phyloP scores from a whole-genome alignment of 1,284 basidiomycete genomes.

The Sporisorium scitamineum region DNA sequence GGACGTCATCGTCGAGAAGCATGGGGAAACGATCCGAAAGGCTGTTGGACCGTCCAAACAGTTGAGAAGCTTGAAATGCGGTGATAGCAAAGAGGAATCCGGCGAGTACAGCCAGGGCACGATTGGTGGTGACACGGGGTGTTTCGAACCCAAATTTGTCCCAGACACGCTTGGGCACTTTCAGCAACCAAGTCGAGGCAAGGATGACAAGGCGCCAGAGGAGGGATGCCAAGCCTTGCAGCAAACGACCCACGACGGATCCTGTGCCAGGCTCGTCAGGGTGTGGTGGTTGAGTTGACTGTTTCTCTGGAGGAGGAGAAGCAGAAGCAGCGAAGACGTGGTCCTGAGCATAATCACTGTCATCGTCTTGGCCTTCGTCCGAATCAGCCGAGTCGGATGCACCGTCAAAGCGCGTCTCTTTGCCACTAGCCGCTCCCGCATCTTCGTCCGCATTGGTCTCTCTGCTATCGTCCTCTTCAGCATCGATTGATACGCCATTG shows the following conservation, averaged over 20 bases:
- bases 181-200: neutral
- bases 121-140: neutral
- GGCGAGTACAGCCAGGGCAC: neutral
- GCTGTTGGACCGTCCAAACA: neutral
- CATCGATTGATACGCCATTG: constrained; percentile 2
- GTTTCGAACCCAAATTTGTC: neutral
- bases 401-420: constrained; percentile 44
- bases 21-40: neutral
- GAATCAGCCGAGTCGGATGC: constrained; percentile 20
- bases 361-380: neutral
- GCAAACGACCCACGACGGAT: neutral
- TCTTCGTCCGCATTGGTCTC: constrained; percentile 21
- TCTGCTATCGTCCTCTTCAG: constrained; percentile 17
- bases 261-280: neutral
- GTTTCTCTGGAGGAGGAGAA: too few species aligned
- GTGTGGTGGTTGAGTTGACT: neutral
- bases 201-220: neutral
- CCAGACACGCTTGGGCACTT: constrained; percentile 4
- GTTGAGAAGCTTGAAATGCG: neutral
- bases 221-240: neutral
- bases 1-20: constrained; percentile 13
- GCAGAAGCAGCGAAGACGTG: neutral
- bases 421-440: constrained; percentile 37
- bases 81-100: constrained; percentile 2
- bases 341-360: neutral